phyloP scores from a whole-genome alignment of 441 rosid species.

The Theobroma grandiflorum region DNA sequence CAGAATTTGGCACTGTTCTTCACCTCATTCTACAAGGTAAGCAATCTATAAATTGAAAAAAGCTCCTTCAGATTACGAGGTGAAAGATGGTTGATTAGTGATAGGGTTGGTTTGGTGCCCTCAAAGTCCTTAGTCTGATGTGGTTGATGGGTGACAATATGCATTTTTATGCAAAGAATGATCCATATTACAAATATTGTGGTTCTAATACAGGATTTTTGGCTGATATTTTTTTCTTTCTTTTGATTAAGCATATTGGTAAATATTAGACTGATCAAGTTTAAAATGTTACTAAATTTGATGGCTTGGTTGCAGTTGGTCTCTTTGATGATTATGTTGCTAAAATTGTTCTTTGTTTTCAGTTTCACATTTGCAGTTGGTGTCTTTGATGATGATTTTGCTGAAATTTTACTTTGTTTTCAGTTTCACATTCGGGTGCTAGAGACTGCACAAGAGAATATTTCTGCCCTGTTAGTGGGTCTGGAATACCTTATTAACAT shows the following conservation, averaged over 20 bases:
- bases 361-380: slow-evolving; percentile 68
- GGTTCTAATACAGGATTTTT: background rate
- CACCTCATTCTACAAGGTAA: slow-evolving; percentile 95
- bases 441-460: slow-evolving; percentile 78
- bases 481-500: slow-evolving; percentile 92
- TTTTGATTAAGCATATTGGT: background rate
- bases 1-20: slow-evolving; percentile 97
- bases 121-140: background rate
- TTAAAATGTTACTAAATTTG: slow-evolving; percentile 13
- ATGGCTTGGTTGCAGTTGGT: background rate
- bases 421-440: slow-evolving; percentile 93
- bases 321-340: background rate
- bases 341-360: slow-evolving; percentile 31
- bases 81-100: slow-evolving; percentile 6
- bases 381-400: background rate
- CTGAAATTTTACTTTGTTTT: slow-evolving; percentile 19
- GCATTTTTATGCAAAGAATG: background rate
- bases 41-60: slow-evolving; percentile 13
- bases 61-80: background rate
- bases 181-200: background rate
- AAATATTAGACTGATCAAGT: background rate
- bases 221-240: background rate
- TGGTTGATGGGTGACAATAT: background rate
- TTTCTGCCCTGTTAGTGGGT: slow-evolving; percentile 73
- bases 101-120: background rate